Base-by-base conservation (phyloP, 108 stramenopile species). In the Fragilaria crotonensis region DNA sequence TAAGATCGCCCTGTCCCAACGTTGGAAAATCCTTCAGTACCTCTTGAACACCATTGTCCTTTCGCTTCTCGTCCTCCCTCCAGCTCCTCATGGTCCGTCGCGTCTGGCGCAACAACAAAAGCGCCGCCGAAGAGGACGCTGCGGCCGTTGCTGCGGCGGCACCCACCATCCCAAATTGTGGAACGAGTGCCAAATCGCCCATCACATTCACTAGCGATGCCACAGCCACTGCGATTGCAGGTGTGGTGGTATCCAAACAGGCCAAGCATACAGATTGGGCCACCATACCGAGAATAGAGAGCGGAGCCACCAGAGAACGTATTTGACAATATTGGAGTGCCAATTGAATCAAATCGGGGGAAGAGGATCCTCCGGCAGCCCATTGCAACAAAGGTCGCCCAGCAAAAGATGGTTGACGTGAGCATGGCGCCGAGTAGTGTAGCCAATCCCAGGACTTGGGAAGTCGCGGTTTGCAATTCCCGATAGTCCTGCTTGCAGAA, bases 251-350 rank as follows among this genome's bases (percentile, higher is more conserved):
- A 59, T 91, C 85, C n/a, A 84, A 67, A 7, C 63, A 72, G 33
- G 83, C 80, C 52, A 91, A 73, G 33, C 85, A 73, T 25, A 80
- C 82, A n/a, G 84, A 67, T 63, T 95, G 90, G 0, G 85, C 67
- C 5, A 90, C 81, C 18, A 87, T 59, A 3, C 83, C 87, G 58
- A 86, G 58, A 27, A 95, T 75, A 44, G 76, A 57, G 25, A 83
- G 57, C 4, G 85, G 84, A 19, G 84, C 85, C 1, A 83, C 79
- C 0, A 60, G 33, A 7, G 76, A 70, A 33, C 94, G 70, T 56
- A 95, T 92, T 21, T 71, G 55, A 2, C 74, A 71, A 62, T 95
- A 95, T 1, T 57, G 71, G 46, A 79, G 49, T 4, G 90, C 82
- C 29, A 74, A 79, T 25, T 51, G 70, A 25, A 81, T 62, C 30